These are phyloP conservation scores for Aspergillus cavernicola DNA, from an alignment of 495 filamentous ascomycete genomes.

Conservation along the genomic window DNA sequence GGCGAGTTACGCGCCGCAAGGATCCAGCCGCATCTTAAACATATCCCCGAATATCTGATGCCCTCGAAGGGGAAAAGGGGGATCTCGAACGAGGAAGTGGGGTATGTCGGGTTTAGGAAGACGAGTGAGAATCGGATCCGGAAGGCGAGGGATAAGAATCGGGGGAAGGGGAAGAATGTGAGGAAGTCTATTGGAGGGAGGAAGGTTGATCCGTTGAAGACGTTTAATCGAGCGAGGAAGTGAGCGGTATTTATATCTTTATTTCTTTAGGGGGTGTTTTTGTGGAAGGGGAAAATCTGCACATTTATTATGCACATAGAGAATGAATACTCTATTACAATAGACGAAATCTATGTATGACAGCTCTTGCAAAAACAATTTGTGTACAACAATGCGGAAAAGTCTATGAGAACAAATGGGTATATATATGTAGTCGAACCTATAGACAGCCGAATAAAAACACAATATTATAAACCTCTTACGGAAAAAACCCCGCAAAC, in stretches of 20 bases:
- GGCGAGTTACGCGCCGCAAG: conserved; percentile 75
- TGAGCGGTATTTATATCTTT: too few species aligned
- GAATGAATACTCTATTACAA: too few species aligned
- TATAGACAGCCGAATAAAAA: too few species aligned
- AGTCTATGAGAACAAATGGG: too few species aligned
- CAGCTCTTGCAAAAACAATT: too few species aligned
- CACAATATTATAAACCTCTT: too few species aligned
- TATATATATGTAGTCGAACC: neutral
- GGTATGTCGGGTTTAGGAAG: conserved; percentile 76
- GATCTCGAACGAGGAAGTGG: conserved; percentile 56
- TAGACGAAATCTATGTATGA: too few species aligned
- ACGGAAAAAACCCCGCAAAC: conserved; percentile 5
- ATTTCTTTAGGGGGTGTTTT: neutral
- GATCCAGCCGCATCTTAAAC: conserved; percentile 84
- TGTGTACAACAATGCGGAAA: too few species aligned
- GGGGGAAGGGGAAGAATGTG: conserved; percentile 47
- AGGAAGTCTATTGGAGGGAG: conserved; percentile 46
- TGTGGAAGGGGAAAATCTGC: neutral
- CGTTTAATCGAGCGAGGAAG: conserved; percentile 60
- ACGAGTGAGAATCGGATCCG: conserved; percentile 67
- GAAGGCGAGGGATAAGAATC: conserved; percentile 63
- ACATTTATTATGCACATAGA: conserved; percentile 9
- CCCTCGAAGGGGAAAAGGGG: conserved; percentile 72
- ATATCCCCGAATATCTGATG: conserved; percentile 92
- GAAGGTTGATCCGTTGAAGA: conserved; percentile 81